Base-by-base conservation (phyloP, 495 filamentous ascomycete genomes). In the Cetradonia linearis region DNA sequence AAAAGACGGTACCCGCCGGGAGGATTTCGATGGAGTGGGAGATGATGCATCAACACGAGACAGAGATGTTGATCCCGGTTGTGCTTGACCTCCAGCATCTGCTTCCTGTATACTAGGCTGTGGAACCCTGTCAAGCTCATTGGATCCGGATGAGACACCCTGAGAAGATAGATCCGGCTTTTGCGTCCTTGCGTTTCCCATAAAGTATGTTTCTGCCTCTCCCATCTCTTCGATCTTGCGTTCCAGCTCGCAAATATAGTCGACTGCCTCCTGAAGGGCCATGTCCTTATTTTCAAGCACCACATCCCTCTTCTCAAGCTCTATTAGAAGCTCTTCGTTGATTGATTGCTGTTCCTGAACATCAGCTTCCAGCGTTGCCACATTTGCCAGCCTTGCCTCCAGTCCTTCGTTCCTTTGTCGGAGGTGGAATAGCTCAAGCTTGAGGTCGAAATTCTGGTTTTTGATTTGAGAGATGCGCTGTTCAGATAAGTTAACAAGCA, bases 401-500 rank as follows among this genome's bases (percentile, higher is more conserved):
- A 91, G 56, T n/a, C 76, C 73, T 18, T 77, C 72, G 62, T 88
- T 77, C 36, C 88, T 82, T 53, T 85, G 76, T 13, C 75, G 70
- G 20, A 85, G 78, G 63, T 95, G 87, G 65, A 81, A 87, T 2
- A 95, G 76, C 62, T 92, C 87, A 52, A 95, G 75, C 70, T 95
- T 95, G 59, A 96, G 76, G 67, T 91, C 87, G 67, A 95, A 96
- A 65, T 95, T 93, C 67, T 92, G 81, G 66, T 94, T 94, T 67
- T 86, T 84, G 49, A 95, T 73, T 52, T 81, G 87, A 2, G 78
- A 82, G 53, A 80, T 71, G 61, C 78, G 75, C 50, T 50, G 48
- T 50, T n/a, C 28, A 25, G 23, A 50, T 31, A 28, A 13, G 5
- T 50, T 6, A 50, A 25, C 28, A 31, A 31, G 1, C 18, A 9